Evolutionary conservation across 805 yeast genomes (phyloP).

Genomic region (Jamesozyma jinghongensis): DNA sequence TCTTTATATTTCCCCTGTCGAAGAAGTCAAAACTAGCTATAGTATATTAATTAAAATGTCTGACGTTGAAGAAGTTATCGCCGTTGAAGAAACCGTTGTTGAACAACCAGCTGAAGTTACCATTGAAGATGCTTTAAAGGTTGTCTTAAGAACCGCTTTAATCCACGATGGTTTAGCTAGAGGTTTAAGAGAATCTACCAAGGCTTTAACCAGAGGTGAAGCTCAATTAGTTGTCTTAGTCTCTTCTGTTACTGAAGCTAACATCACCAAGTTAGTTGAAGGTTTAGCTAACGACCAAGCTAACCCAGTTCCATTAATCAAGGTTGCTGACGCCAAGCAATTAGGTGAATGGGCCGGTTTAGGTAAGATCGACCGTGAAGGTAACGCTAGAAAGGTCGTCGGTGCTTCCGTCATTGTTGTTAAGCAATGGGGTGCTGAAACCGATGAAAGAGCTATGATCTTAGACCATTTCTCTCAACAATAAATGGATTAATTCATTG

Average conservation of each 20-base stretch:
- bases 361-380: constrained; percentile 99
- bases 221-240: constrained; percentile 96
- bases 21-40: constrained; percentile 51
- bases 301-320: constrained; percentile 93
- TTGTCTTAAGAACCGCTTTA: constrained; percentile 94
- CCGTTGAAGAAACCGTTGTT: constrained; percentile 72
- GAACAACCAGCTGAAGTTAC: constrained; percentile 84
- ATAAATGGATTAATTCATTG: constrained; percentile 34
- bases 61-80: constrained; percentile 59
- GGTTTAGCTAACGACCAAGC: constrained; percentile 98
- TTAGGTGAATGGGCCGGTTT: constrained; percentile 99
- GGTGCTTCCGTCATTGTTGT: constrained; percentile 99
- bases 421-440: constrained; percentile 99
- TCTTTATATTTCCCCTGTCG: constrained; percentile 41
- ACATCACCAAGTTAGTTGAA: constrained; percentile 95
- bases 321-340: constrained; percentile 99
- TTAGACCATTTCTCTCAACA: constrained; percentile 92
- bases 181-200: constrained; percentile 99
- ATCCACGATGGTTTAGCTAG: constrained; percentile 99
- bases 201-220: constrained; percentile 95
- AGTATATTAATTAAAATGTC: constrained; percentile 16
- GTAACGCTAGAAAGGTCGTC: constrained; percentile 99
- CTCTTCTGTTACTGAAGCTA: constrained; percentile 97
- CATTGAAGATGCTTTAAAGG: constrained; percentile 97
- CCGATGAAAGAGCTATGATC: constrained; percentile 93